Base-by-base conservation (phyloP, 2,329 filamentous ascomycete species). In the Beauveria sp. region DNA sequence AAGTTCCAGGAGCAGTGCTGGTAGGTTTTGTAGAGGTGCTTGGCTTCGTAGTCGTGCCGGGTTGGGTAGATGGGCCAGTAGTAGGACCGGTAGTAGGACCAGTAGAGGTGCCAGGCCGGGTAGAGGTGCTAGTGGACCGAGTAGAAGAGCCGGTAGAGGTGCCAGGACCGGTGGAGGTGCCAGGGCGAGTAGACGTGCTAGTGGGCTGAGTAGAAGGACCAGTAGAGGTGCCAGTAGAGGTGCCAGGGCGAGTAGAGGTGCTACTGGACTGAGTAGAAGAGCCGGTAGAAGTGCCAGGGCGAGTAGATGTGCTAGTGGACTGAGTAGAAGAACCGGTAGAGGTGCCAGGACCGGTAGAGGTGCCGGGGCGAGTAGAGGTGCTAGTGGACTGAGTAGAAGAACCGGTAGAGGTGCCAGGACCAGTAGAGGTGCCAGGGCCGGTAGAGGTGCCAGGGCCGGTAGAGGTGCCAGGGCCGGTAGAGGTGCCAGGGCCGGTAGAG, bases 1-100 rank as follows among this genome's bases (percentile, higher is more conserved):
- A 84, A 57, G 52, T 62, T 57, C 50, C 64, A 61, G 10, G 67
- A 65, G 10, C 34, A 44, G 69, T 73, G 26, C 67, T 69, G 62
- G 64, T 65, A 28, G 63, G 55, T 7, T 59, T 63, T 60, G 64
- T 65, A n/a, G 63, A 58, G 8, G 63, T 64, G 41, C 61, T 62
- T 14, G 67, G 62, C 18, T 63, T 63, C 28, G 63, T 66, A 34
- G 66, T 68, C 43, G 64, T 67, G 3, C 48, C 46, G 9, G 50
- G 43, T 53, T 41, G 24, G 48, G 65, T 66, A 16, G 66, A 66
- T 18, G 66, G 65, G 8, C 41, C 40, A 3, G 34, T 16, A 26
- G 55, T 57, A n/a, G 55, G 55, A 8, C 40, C 41, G 20, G 55
- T 57, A 24, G 55, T 24, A 43, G 65, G 37, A 7, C 57, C 30